Conservation (phyloP, 768 basidiomycete genomes). For the Trametopsis cervina region DNA sequence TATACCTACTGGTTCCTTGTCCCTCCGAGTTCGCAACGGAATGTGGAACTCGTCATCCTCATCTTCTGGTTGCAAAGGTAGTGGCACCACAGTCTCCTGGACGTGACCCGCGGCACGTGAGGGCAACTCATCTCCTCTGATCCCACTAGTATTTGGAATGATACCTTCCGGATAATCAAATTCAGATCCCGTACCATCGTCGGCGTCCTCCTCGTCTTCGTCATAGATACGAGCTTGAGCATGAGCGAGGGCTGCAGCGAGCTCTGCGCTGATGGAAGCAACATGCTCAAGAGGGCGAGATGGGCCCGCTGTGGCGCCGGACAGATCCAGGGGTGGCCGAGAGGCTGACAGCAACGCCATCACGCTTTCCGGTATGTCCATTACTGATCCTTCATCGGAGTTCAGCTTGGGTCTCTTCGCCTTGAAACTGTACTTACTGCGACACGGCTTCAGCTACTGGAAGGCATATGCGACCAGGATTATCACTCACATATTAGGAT, state of each 20-base stretch:
- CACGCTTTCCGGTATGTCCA: conserved; percentile 64
- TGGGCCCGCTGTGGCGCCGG: conserved; percentile 14
- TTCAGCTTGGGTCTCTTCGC: conserved; percentile 49
- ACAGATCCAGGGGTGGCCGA: conserved; percentile 32
- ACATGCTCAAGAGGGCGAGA: conserved; percentile 21
- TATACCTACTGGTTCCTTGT: conserved; percentile 40
- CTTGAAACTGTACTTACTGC: conserved; percentile 74
- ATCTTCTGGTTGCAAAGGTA: conserved; percentile 27
- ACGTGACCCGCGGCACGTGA: conserved; percentile 12
- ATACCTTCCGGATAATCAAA: conserved; percentile 31
- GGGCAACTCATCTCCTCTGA: conserved; percentile 28
- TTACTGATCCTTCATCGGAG: conserved; percentile 41
- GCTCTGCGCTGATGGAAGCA: conserved; percentile 70
- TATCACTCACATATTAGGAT: conserved; percentile 68
- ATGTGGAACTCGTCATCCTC: conserved; percentile 65
- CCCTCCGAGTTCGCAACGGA: conserved; percentile 63
- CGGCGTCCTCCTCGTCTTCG: conserved; percentile 44
- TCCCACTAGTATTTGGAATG: conserved; percentile 56
- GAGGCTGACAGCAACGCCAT: conserved; percentile 56
- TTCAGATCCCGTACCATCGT: conserved; percentile 32
- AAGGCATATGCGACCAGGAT: conserved; percentile 13
- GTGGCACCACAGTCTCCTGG: conserved; percentile 10
- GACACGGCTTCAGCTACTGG: no score
- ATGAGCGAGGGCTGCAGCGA: conserved; percentile 74
- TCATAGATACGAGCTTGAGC: conserved; percentile 57